Conservation (phyloP, 176 grass and related monocot genomes). For the Musa troglodytarum region DNA sequence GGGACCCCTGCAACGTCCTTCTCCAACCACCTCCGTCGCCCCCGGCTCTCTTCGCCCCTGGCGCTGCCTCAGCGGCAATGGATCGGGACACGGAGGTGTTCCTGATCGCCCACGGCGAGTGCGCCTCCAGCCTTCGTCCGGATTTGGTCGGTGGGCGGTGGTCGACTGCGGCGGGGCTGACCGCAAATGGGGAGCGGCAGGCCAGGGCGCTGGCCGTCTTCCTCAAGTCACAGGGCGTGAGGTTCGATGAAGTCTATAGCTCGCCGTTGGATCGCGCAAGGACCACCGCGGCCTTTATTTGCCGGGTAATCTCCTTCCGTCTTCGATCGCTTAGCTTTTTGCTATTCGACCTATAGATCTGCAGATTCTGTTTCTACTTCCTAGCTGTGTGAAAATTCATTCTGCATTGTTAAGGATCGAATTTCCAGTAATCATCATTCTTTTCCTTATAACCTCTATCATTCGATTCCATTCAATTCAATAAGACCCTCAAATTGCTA, state of each 20-base stretch:
- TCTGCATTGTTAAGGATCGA: no score
- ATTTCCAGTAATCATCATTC: no score
- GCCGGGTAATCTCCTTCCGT: constrained; percentile 32
- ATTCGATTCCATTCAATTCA: no score
- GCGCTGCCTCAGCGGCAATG: background rate
- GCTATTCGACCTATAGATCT: background rate
- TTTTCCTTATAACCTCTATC: no score
- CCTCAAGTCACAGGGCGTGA: constrained; percentile 52
- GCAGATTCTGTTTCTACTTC: no score
- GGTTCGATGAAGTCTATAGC: constrained; percentile 36
- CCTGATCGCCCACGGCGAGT: constrained; percentile 63
- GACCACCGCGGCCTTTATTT: constrained; percentile 48
- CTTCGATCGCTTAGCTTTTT: background rate
- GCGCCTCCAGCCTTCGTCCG: constrained; percentile 43
- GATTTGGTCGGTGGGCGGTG: constrained; percentile 55
- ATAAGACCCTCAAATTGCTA: no score
- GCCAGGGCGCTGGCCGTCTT: constrained; percentile 65
- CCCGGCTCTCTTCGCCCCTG: background rate
- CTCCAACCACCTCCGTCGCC: background rate
- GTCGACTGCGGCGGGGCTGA: constrained; percentile 42
- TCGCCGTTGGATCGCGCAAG: constrained; percentile 61
- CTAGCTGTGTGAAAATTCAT: no score
- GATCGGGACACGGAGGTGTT: constrained; percentile 36
- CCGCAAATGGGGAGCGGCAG: constrained; percentile 65
- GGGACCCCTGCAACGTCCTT: background rate